These are phyloP conservation scores for Fragaria vesca DNA, from an alignment of 306 rosid species.

Conservation along the genomic window DNA sequence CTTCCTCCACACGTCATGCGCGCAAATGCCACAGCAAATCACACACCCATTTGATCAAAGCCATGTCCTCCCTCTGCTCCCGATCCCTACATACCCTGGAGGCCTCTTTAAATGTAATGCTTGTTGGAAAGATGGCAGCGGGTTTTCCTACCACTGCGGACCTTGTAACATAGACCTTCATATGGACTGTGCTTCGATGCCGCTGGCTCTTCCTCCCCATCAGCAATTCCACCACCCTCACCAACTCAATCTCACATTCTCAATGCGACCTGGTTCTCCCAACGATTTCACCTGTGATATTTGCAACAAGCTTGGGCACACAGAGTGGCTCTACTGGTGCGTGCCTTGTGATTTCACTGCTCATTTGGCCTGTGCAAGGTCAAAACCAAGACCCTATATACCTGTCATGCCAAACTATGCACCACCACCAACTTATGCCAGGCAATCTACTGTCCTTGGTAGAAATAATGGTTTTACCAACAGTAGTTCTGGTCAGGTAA, in stretches of 20 bases:
- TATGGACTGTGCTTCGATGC: neutral
- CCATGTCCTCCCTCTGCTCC: slow-evolving; percentile 6
- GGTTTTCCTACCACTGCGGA: slow-evolving; percentile 9
- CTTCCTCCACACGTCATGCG: slow-evolving; percentile 16
- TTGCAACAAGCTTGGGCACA: slow-evolving; percentile 1
- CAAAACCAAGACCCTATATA: neutral
- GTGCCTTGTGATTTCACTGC: neutral
- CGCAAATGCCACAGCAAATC: slow-evolving; percentile 14
- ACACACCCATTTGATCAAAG: slow-evolving; percentile 9
- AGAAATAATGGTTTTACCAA: neutral
- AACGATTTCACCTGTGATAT: neutral
- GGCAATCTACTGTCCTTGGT: neutral
- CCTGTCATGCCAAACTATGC: neutral
- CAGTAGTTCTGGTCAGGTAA: neutral
- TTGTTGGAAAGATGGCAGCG: slow-evolving; percentile 11
- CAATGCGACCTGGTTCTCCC: neutral
- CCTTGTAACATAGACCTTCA: neutral
- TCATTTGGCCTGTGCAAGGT: slow-evolving; percentile 2
- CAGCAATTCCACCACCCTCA: slow-evolving; percentile 13
- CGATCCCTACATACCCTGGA: neutral
- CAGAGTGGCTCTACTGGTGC: slow-evolving; percentile 18
- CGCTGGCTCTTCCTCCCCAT: neutral
- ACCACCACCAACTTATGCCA: neutral
- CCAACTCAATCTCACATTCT: slow-evolving; percentile 16
- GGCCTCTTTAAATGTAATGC: slow-evolving; percentile 12